Conservation (phyloP, 805 yeast genomes). For the Danielia oregonensis region DNA sequence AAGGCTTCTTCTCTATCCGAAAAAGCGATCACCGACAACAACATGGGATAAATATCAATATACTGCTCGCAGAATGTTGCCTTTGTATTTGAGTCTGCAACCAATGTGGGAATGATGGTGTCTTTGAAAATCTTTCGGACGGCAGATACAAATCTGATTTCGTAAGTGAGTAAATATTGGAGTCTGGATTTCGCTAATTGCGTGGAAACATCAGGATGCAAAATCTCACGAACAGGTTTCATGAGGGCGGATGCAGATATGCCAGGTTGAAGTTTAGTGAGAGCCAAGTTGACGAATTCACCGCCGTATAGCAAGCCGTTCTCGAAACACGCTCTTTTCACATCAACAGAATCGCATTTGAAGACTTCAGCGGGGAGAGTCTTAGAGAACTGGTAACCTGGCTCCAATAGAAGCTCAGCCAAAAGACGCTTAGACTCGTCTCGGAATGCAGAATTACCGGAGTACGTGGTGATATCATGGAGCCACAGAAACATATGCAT, state of each 20-base stretch:
- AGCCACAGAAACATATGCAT: conserved; percentile 51
- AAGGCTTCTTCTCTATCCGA: conserved; percentile 50
- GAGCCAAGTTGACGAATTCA: conserved; percentile 21
- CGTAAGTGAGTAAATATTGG: conserved; percentile 56
- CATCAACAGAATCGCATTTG: conserved; percentile 6
- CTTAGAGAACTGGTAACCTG: conserved; percentile 30
- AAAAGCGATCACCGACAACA: conserved; percentile 45
- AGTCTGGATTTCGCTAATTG: conserved; percentile 43
- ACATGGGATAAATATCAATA: conserved; percentile 50
- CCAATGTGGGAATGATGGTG: conserved; percentile 51
- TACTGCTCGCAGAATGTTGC: conserved; percentile 49
- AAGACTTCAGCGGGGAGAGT: conserved; percentile 23
- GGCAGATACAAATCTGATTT: conserved; percentile 53
- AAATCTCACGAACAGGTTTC: background rate
- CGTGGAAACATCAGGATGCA: conserved; percentile 1
- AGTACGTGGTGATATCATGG: conserved; percentile 27
- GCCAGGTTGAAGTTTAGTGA: conserved; percentile 13
- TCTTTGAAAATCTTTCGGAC: conserved; percentile 47
- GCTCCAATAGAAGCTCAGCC: conserved; percentile 42
- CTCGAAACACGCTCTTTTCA: conserved; percentile 23
- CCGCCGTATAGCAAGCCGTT: conserved; percentile 31
- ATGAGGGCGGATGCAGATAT: background rate
- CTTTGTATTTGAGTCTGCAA: conserved; percentile 49
- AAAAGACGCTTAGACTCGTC: conserved; percentile 37
- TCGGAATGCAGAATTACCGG: conserved; percentile 20